Base-by-base conservation (phyloP, 208 protist species). In the Trypanosoma boissoni region DNA sequence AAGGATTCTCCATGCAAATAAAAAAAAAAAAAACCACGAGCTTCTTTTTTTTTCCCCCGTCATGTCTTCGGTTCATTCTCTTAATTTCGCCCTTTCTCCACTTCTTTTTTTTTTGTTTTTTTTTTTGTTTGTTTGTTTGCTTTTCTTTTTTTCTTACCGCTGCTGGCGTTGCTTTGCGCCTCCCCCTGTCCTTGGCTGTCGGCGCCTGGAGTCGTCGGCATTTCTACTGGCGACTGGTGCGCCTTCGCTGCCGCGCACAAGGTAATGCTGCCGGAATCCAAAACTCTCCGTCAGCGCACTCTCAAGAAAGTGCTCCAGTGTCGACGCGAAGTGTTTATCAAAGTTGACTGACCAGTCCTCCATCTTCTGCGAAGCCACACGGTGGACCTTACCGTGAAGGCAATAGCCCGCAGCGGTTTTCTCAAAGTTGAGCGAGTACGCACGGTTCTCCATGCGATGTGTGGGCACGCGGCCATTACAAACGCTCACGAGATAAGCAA, bases 231-330 rank as follows among this genome's bases (percentile, higher is more conserved):
- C n/a, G n/a, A n/a, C n/a, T n/a, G n/a, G n/a, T 60, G 28, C 45
- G 21, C 53, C 36, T 39, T 21, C 51, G 42, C 16, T 34, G 23
- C 32, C 34, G 37, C 68, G 28, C 16, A 58, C 49, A 7, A 62
- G 49, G 46, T 80, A 72, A 63, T 88, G 65, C 54, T 76, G 60
- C 18, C 52, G 37, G 46, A 91, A 94, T n/a, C 87, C 87, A 50
- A 94, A 94, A 67, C 87, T 94, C 69, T 89, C 82, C 24, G 76
- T 86, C 27, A 94, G 74, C 3, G 83, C 82, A 42, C 72, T 72
- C 28, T 94, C 45, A 50, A 94, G 42, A 58, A 94, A 94, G 71
- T 94, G 83, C 73, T 90, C 79, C 37, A 94, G 57, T 55, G 68
- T 87, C 14, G 86, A 76, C 41, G 83, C 83, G 52, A 90, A 88